phyloP scores from a whole-genome alignment of 768 basidiomycete species.

The Boletus pseudopeckii region DNA sequence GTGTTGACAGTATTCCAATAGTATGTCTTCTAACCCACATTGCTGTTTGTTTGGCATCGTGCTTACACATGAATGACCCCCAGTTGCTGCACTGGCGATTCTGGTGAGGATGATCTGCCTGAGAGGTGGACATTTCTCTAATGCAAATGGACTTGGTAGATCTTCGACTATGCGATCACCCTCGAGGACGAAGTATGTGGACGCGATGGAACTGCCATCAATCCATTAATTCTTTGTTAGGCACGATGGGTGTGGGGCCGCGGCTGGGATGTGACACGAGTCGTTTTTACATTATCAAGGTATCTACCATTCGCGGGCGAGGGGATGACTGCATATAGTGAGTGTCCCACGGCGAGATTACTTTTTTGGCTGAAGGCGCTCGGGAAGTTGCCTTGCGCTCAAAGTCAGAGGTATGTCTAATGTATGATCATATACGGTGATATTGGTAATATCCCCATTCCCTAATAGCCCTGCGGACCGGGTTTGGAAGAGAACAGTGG shows the following conservation, averaged over 20 bases:
- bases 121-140: not conserved
- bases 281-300: constrained; percentile 17
- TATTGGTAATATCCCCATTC: not conserved
- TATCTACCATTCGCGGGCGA: constrained; percentile 18
- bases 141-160: constrained; percentile 1
- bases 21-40: not conserved
- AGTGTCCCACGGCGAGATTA: not conserved
- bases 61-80: not conserved
- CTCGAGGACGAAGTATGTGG: constrained; percentile 2
- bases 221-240: not conserved
- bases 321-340: constrained; percentile 13
- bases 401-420: constrained; percentile 5
- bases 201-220: too few species aligned
- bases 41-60: not conserved
- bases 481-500: constrained; percentile 8
- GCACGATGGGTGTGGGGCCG: constrained; percentile 19
- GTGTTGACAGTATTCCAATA: not conserved
- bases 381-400: constrained; percentile 5
- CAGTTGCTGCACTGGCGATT: constrained; percentile 18
- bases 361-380: not conserved
- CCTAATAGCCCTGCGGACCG: constrained; percentile 1
- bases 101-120: constrained; percentile 3
- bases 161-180: constrained; percentile 11
- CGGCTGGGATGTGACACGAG: constrained; percentile 14
- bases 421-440: not conserved